Conservation (phyloP, 192 early-diverging fungal species). For the Blastocladiella britannica region DNA sequence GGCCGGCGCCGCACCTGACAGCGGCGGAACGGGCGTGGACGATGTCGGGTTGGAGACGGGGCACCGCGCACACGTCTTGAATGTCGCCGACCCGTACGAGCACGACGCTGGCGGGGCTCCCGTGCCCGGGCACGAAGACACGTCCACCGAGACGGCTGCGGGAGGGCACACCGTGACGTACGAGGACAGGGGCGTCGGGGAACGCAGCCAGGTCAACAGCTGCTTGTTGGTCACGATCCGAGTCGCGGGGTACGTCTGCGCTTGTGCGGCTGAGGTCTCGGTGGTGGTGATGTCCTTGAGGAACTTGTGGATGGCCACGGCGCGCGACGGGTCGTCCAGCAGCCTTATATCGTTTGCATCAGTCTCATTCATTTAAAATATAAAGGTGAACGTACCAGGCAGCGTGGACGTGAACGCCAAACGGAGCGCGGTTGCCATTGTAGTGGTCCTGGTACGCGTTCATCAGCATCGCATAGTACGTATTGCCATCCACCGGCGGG, state of each 20-base stretch:
- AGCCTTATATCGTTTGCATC: no score
- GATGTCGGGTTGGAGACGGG: neutral
- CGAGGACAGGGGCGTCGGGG: neutral
- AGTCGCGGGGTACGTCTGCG: neutral
- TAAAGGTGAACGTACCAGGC: no score
- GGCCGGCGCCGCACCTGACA: neutral
- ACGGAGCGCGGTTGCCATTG: slow-evolving; percentile 10
- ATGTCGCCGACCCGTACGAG: neutral
- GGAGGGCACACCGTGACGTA: neutral
- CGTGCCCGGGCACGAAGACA: neutral
- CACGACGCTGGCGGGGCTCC: neutral
- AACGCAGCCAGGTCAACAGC: neutral
- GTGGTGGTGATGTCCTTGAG: neutral
- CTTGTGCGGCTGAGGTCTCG: no score
- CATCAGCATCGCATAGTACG: no score
- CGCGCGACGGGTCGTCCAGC: neutral
- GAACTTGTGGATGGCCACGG: neutral
- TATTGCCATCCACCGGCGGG: no score
- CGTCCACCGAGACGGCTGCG: no score
- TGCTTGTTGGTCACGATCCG: neutral
- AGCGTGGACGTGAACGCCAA: slow-evolving; percentile 17
- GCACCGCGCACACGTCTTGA: neutral
- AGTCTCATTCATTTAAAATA: no score
- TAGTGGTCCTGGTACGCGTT: slow-evolving; percentile 12
- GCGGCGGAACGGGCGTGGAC: neutral